Evolutionary conservation across 1,284 basidiomycete genomes (phyloP).

Genomic region (Rhodotorula sp.): DNA sequence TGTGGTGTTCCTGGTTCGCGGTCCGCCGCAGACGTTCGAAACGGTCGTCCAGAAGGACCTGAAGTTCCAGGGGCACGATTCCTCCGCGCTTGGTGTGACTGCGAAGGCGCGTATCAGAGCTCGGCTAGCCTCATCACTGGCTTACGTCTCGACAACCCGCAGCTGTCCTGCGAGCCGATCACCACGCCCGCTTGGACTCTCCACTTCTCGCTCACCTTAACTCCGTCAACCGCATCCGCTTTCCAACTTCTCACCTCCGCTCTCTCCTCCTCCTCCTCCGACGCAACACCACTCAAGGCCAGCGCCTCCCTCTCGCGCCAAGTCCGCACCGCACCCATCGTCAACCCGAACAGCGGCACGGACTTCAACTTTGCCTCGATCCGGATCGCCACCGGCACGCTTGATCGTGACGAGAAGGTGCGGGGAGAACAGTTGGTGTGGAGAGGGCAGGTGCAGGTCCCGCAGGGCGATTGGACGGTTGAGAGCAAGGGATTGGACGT

Average conservation of each 20-base stretch:
- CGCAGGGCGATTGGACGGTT: constrained; percentile 14
- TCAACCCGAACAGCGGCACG: neutral
- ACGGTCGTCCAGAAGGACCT: neutral
- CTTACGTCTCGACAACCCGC: neutral
- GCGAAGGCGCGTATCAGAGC: neutral
- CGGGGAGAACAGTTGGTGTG: constrained; percentile 4
- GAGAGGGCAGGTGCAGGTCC: constrained; percentile 4
- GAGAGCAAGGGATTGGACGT: constrained; percentile 9
- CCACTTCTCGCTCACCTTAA: constrained; percentile 16
- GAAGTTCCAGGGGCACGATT: constrained; percentile 8
- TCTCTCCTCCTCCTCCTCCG: neutral
- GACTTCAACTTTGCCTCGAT: constrained; percentile 19
- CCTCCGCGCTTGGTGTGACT: neutral
- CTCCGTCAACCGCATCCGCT: neutral
- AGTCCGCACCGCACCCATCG: constrained; percentile 22
- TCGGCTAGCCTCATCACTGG: too few species aligned
- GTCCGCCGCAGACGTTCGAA: too few species aligned
- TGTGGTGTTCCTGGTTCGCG: constrained; percentile 9
- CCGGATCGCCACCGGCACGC: constrained; percentile 1
- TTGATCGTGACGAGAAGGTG: neutral
- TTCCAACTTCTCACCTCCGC: constrained; percentile 1
- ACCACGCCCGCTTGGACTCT: neutral
- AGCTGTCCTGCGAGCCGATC: constrained; percentile 6
- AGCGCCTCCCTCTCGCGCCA: constrained; percentile 12
- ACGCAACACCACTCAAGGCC: constrained; percentile 1